Base-by-base conservation (phyloP, 208 protist species). In the Leishmania martiniquensis region DNA sequence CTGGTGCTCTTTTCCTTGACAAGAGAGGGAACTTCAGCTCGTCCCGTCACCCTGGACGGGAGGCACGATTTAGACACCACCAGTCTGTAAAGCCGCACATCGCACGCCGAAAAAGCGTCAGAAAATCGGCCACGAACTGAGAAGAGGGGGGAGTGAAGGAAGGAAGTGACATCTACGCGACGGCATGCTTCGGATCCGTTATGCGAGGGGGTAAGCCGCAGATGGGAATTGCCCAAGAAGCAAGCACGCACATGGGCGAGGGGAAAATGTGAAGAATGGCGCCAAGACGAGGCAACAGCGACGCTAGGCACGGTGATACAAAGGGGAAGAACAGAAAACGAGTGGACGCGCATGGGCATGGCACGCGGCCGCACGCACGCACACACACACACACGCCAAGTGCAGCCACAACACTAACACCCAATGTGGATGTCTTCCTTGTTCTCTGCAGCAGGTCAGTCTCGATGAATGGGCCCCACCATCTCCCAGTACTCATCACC, bases 401-500 rank as follows among this genome's bases (percentile, higher is more conserved):
- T 49, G 51, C 65, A 15, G 29, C 39, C 4, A 2, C 22, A 47
- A 42, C 42, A 32, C 5, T 25, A 10, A 47, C 29, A 9, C 44
- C 25, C 52, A 42, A n/a, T n/a, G n/a, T n/a, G n/a, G n/a, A n/a
- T n/a, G n/a, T n/a, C n/a, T n/a, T n/a, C n/a, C n/a, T n/a, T n/a
- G n/a, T n/a, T n/a, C n/a, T n/a, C n/a, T n/a, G 34, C 65, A 45
- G 42, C 59, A 20, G 13, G 32, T 74, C 42, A 78, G 45, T 81
- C 75, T 34, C 74, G 72, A 29, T 82, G 79, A 78, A 75, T 45
- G 15, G 60, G 65, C 12, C 75, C 76, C 42, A 87, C 60, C 72
- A 77, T 79, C 65, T 85, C 83, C 89, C 90, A 92, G 84, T 97
- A 97, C 76, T 96, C 92, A 47, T 91, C 84, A 13, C 85, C 87